Percentiles rank a stretch among this genome's conserved stretches.
Conservation (phyloP, 176 grass and related monocot genomes). For the Guadua angustifolia region DNA sequence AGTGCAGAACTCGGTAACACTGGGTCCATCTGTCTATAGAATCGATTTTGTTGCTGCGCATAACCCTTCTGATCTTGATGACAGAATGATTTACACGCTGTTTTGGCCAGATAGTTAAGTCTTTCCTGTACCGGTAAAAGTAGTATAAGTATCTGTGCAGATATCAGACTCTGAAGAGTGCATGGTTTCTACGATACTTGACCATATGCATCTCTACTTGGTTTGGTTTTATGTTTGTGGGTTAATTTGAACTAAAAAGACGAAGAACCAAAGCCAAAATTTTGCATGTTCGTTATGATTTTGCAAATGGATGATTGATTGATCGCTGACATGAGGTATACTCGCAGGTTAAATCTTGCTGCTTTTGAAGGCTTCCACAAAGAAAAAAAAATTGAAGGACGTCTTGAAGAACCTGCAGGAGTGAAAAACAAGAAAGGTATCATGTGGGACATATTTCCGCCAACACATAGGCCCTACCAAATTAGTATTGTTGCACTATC, state of each 20-base stretch:
- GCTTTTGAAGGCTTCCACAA: not conserved
- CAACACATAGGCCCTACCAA: not conserved
- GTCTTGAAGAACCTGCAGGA: not conserved
- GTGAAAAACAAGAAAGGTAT: constrained; percentile 32
- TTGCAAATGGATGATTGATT: not conserved
- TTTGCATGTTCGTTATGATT: not conserved
- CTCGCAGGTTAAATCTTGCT: constrained; percentile 33
- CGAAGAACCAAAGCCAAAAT: not conserved
- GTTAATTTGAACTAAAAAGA: not conserved
- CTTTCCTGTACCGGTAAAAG: not conserved
- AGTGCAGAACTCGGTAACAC: not conserved
- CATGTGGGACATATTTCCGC: not conserved
- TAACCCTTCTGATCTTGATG: not conserved
- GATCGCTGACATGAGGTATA: constrained; percentile 6
- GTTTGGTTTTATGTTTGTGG: not conserved
- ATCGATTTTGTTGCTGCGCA: not conserved
- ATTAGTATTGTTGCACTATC: not conserved
- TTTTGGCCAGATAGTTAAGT: too few species aligned
- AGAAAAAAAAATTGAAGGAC: not conserved
- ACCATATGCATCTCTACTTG: not conserved
- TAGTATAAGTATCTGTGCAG: not conserved
- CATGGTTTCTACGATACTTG: not conserved
- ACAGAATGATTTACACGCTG: not conserved
- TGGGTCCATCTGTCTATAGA: not conserved
- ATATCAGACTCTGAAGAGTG: not conserved